Evolutionary conservation across 2,329 filamentous ascomycete genomes (phyloP).

Genomic region (Chrysoporthe deuterocubensis): DNA sequence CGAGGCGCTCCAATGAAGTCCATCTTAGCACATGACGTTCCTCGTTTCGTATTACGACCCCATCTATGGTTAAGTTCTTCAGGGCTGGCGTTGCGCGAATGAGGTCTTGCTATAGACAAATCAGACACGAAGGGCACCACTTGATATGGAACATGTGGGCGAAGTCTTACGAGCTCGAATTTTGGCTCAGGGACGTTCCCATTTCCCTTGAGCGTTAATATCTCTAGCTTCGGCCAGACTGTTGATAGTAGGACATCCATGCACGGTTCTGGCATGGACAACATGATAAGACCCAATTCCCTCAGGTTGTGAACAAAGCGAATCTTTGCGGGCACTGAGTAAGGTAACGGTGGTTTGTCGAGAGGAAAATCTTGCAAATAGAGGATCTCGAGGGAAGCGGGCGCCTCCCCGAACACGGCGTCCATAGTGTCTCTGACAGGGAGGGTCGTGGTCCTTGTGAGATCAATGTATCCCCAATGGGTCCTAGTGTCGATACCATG

Average conservation of each 20-base stretch:
- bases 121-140: background rate
- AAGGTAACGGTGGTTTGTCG: background rate
- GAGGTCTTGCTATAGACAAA: background rate
- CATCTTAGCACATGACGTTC: background rate
- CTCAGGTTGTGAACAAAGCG: conserved; percentile 2
- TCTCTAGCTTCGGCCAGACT: conserved; percentile 19
- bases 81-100: conserved; percentile 5
- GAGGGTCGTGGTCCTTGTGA: background rate
- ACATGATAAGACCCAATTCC: background rate
- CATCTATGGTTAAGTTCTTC: conserved; percentile 7
- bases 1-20: conserved; percentile 3
- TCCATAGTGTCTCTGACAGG: background rate
- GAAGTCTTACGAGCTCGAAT: conserved; percentile 6
- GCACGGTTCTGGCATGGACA: accelerated
- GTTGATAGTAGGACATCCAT: background rate
- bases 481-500: background rate
- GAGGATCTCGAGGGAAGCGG: conserved; percentile 8
- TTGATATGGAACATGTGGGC: background rate
- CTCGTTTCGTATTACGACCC: background rate
- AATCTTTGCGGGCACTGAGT: background rate
- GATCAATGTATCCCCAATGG: too few species aligned
- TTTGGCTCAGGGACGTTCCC: background rate
- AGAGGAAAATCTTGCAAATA: background rate
- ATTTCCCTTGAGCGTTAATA: conserved; percentile 7
- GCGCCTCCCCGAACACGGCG: conserved; percentile 2